Evolutionary conservation across 495 filamentous ascomycete genomes (phyloP).

Genomic region (Tuber aestivum): DNA sequence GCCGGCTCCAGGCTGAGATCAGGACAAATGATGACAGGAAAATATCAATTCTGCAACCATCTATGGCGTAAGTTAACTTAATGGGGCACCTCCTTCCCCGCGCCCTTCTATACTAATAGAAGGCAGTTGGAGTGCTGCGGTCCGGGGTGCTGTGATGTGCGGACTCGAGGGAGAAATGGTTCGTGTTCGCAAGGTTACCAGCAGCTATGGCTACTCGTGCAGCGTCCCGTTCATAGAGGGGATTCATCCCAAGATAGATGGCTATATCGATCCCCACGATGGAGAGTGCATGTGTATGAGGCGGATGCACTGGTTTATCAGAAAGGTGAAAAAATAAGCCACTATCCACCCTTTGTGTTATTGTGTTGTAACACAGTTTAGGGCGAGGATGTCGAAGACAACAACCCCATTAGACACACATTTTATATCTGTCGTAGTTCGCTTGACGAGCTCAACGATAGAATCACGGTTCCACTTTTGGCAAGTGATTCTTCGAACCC

Average conservation of each 20-base stretch:
- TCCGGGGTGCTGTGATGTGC: constrained; percentile 17
- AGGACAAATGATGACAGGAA: constrained; percentile 44
- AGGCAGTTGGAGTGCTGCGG: constrained; percentile 24
- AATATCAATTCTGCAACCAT: constrained; percentile 15
- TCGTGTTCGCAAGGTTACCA: constrained; percentile 10
- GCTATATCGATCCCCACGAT: not conserved
- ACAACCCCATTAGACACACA: not conserved
- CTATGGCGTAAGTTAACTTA: constrained; percentile 9
- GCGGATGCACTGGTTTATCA: constrained; percentile 14
- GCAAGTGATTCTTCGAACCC: not conserved
- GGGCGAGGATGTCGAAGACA: constrained; percentile 18
- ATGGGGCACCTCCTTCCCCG: not conserved
- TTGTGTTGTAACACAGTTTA: not conserved
- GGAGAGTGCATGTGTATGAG: constrained; percentile 5
- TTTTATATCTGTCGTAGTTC: not conserved
- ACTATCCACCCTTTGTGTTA: not conserved
- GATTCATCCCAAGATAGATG: constrained; percentile 7
- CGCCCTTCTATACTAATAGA: not conserved
- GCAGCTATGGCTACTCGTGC: constrained; percentile 4
- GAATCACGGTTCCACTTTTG: not conserved
- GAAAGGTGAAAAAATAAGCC: not conserved
- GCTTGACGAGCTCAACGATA: not conserved
- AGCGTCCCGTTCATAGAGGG: not conserved
- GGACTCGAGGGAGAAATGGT: constrained; percentile 13
- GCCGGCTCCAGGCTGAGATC: constrained; percentile 59